Evolutionary conservation across 345 rosid genomes (phyloP).

Genomic region (Arabis alpina): DNA sequence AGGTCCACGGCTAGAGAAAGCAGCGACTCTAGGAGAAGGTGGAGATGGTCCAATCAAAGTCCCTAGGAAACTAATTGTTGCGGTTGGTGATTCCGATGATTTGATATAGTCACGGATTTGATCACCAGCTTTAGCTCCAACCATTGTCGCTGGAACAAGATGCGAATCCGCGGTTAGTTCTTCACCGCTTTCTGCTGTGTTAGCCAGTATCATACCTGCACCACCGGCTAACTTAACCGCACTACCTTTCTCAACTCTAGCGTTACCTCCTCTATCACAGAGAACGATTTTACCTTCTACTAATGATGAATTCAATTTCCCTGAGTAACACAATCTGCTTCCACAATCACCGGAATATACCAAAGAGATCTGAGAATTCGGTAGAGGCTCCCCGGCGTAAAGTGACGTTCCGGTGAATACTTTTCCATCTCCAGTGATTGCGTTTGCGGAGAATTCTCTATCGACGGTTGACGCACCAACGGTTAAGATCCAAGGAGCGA

Average conservation of each 20-base stretch:
- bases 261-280: constrained; percentile 71
- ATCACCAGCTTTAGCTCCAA: constrained; percentile 56
- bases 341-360: constrained; percentile 74
- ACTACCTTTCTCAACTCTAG: constrained; percentile 65
- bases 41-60: constrained; percentile 57
- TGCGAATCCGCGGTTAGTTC: constrained; percentile 82
- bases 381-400: constrained; percentile 59
- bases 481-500: constrained; percentile 92
- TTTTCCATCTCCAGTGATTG: constrained; percentile 64
- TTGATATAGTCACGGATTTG: constrained; percentile 55
- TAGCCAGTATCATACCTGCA: constrained; percentile 68
- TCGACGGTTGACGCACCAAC: constrained; percentile 90
- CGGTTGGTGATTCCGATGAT: constrained; percentile 51
- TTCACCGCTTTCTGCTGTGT: constrained; percentile 63
- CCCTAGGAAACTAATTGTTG: constrained; percentile 55
- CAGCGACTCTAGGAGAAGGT: constrained; percentile 73
- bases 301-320: constrained; percentile 45
- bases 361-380: constrained; percentile 51
- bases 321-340: constrained; percentile 55
- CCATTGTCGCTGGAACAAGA: constrained; percentile 65
- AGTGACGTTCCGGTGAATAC: constrained; percentile 65
- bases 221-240: constrained; percentile 78
- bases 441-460: constrained; percentile 87
- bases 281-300: constrained; percentile 66
- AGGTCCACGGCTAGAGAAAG: constrained; percentile 85